Evolutionary conservation across 805 yeast species (phyloP).

Genomic region (Nakazawaea laoshanensis): DNA sequence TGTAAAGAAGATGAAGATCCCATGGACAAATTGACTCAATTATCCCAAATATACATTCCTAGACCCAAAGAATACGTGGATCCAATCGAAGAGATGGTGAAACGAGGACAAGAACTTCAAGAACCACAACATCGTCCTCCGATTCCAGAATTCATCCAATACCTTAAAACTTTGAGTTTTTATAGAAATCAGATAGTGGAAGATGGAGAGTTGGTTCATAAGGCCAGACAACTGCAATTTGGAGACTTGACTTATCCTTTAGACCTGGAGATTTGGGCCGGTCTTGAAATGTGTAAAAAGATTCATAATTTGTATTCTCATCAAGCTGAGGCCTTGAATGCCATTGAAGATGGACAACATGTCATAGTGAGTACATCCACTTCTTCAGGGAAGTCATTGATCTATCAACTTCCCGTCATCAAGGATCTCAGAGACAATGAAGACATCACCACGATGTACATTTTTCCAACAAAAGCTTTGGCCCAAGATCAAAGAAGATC

Average conservation of each 20-base stretch:
- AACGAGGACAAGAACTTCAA: conserved; percentile 13
- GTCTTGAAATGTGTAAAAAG: conserved; percentile 38
- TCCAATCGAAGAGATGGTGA: conserved; percentile 53
- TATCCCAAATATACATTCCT: conserved; percentile 36
- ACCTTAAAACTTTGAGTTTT: conserved; percentile 36
- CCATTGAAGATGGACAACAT: conserved; percentile 46
- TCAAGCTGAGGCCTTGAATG: conserved; percentile 71
- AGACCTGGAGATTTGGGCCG: conserved; percentile 44
- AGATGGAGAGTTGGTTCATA: conserved; percentile 33
- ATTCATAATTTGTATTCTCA: conserved; percentile 62
- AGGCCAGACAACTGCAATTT: conserved; percentile 36
- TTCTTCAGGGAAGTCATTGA: conserved; percentile 90
- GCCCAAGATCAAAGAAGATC: conserved; percentile 95
- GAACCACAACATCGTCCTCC: conserved; percentile 26
- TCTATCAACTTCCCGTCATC: conserved; percentile 83
- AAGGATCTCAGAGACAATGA: conserved; percentile 30
- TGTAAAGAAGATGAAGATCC: conserved; percentile 30
- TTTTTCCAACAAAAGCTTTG: conserved; percentile 94
- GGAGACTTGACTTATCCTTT: conserved; percentile 32
- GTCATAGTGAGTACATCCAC: conserved; percentile 92
- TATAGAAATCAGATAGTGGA: conserved; percentile 60
- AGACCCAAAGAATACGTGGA: conserved; percentile 40
- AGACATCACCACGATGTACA: conserved; percentile 64
- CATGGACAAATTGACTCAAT: conserved; percentile 25
- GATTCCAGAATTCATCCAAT: conserved; percentile 39